Conservation (phyloP, 2,329 filamentous ascomycete genomes). For the Macrophomina tecta region DNA sequence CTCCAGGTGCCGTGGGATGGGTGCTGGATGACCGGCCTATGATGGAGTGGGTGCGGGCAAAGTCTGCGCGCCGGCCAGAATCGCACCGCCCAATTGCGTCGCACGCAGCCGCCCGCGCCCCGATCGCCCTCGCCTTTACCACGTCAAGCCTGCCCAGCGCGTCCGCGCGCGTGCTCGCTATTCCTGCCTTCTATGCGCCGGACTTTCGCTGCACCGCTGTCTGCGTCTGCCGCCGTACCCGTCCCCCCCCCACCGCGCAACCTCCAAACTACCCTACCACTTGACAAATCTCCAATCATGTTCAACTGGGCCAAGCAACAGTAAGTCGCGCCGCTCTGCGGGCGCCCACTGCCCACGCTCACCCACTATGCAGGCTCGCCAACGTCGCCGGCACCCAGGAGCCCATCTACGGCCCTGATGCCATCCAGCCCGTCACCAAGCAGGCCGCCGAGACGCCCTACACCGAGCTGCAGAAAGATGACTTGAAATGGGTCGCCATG, state of each 20-base stretch:
- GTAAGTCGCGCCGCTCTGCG: constrained; percentile 59
- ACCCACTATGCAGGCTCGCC: constrained; percentile 55
- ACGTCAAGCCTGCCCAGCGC: constrained; percentile 10
- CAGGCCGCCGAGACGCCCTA: constrained; percentile 80
- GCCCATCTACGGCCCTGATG: constrained; percentile 89
- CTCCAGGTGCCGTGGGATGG: constrained; percentile 3
- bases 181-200: constrained; percentile 18
- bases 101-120: too few relatives aligned
- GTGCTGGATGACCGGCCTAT: not conserved
- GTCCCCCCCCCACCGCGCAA: constrained; percentile 21
- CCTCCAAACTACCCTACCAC: not conserved
- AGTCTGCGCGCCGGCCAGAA: constrained; percentile 17
- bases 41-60: constrained; percentile 6
- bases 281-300: constrained; percentile 55
- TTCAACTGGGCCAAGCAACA: constrained; percentile 95
- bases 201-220: constrained; percentile 7
- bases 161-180: constrained; percentile 14
- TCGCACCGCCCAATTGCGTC: not conserved
- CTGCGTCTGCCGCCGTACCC: constrained; percentile 6
- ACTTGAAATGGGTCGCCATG: constrained; percentile 82
- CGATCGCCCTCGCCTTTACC: not conserved
- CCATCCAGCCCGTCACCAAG: constrained; percentile 83
- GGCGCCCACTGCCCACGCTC: constrained; percentile 33
- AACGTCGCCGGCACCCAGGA: constrained; percentile 94
- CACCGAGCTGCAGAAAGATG: constrained; percentile 77